Percentiles rank a stretch among this genome's conserved stretches.
These are phyloP conservation scores for Monosporozyma aquatica DNA, from an alignment of 805 yeast species.

Conservation along the genomic window DNA sequence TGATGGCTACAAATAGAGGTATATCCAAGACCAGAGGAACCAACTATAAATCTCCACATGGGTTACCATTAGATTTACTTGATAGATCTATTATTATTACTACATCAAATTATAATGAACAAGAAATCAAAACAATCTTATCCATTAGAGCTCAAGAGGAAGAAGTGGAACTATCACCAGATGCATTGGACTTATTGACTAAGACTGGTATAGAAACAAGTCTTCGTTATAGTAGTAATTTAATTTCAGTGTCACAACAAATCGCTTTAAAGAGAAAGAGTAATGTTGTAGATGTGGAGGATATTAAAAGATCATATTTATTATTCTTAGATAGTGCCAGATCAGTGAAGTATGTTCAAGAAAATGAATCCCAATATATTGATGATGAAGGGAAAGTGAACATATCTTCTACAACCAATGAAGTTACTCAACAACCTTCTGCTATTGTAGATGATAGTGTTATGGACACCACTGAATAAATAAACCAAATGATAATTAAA, in stretches of 20 bases:
- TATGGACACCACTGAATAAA: slow-evolving; percentile 29
- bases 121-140: slow-evolving; percentile 79
- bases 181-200: slow-evolving; percentile 79
- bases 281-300: slow-evolving; percentile 56
- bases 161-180: slow-evolving; percentile 73
- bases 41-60: slow-evolving; percentile 89
- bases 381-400: slow-evolving; percentile 70
- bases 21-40: slow-evolving; percentile 91
- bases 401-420: slow-evolving; percentile 35
- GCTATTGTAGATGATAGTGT: slow-evolving; percentile 15
- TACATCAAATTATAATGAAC: slow-evolving; percentile 65
- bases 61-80: slow-evolving; percentile 89
- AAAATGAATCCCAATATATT: slow-evolving; percentile 56
- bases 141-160: slow-evolving; percentile 90
- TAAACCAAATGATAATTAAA: too few relatives aligned
- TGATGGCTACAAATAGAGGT: slow-evolving; percentile 98
- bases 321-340: slow-evolving; percentile 84
- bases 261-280: slow-evolving; percentile 76
- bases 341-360: slow-evolving; percentile 77
- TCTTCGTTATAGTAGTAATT: slow-evolving; percentile 84
- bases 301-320: slow-evolving; percentile 78
- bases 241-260: slow-evolving; percentile 83
- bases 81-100: slow-evolving; percentile 91
- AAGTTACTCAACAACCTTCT: too few relatives aligned
- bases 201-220: slow-evolving; percentile 86